Conservation (phyloP, 2,329 filamentous ascomycete genomes). For the Madurella mycetomatis region DNA sequence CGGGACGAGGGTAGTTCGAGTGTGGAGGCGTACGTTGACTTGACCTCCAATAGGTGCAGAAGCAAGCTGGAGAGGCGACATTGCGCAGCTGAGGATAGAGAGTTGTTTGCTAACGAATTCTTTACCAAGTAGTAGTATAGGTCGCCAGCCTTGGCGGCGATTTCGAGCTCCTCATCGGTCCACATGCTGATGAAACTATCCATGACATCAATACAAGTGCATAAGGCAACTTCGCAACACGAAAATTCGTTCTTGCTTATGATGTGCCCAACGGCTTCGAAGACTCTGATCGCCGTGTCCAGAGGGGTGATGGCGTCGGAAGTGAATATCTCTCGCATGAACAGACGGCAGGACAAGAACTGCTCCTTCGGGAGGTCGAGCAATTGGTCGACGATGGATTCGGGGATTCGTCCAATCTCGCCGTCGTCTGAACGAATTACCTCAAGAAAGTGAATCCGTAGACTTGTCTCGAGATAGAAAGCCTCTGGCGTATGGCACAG, state of each 20-base stretch:
- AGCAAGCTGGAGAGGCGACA: constrained; percentile 65
- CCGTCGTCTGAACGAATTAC: constrained; percentile 39
- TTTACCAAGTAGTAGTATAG: constrained; percentile 76
- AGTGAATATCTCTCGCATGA: constrained; percentile 49
- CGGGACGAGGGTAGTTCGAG: constrained; percentile 56
- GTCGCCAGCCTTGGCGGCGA: constrained; percentile 65
- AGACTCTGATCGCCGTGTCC: constrained; percentile 43
- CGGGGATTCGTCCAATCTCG: constrained; percentile 48
- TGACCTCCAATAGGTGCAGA: constrained; percentile 61
- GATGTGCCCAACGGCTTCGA: constrained; percentile 48
- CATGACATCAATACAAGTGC: constrained; percentile 64
- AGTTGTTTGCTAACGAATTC: constrained; percentile 59
- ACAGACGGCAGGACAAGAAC: constrained; percentile 46
- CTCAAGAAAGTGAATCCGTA: constrained; percentile 44
- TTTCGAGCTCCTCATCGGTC: constrained; percentile 53
- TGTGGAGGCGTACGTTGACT: constrained; percentile 62
- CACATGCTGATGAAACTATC: constrained; percentile 59
- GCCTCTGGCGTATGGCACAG: constrained; percentile 40
- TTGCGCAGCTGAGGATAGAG: constrained; percentile 66
- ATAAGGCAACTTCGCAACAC: constrained; percentile 69
- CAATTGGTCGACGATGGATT: constrained; percentile 47
- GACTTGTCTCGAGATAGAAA: constrained; percentile 45
- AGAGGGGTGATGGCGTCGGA: constrained; percentile 49
- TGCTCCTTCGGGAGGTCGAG: constrained; percentile 48
- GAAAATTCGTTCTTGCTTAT: constrained; percentile 58